Conservation (phyloP, 2,329 filamentous ascomycete species). For the Xylariaceae sp. region DNA sequence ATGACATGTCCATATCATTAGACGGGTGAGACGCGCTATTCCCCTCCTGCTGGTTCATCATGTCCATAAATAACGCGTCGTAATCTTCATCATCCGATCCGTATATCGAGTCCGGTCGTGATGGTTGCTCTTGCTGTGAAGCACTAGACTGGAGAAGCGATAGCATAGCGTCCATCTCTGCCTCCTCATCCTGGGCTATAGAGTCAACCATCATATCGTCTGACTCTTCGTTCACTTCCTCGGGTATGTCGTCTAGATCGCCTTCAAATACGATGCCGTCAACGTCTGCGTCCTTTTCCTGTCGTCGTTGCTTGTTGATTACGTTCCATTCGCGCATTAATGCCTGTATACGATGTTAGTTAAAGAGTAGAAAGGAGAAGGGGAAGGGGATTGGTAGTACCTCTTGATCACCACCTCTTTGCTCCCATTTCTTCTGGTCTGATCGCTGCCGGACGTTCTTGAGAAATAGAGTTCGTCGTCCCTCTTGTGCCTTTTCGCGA, state of each 20-base stretch:
- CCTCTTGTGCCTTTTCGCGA: constrained; percentile 60
- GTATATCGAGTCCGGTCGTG: constrained; percentile 32
- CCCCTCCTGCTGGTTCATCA: constrained; percentile 43
- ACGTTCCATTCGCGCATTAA: constrained; percentile 41
- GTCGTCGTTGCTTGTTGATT: constrained; percentile 34
- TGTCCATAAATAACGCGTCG: constrained; percentile 62
- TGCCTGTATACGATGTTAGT: constrained; percentile 26
- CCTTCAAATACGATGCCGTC: constrained; percentile 43
- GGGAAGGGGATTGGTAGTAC: constrained; percentile 24
- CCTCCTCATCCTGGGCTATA: constrained; percentile 48
- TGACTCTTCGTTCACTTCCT: constrained; percentile 27
- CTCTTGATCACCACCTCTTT: constrained; percentile 61
- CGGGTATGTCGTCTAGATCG: constrained; percentile 49
- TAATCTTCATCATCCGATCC: constrained; percentile 58
- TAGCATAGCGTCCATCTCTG: constrained; percentile 55
- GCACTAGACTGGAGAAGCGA: constrained; percentile 39
- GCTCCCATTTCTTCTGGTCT: constrained; percentile 57
- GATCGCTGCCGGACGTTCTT: constrained; percentile 59
- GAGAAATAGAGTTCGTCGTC: constrained; percentile 64
- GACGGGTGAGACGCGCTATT: constrained; percentile 26
- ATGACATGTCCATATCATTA: constrained; percentile 47
- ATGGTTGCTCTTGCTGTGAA: constrained; percentile 11
- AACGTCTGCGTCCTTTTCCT: constrained; percentile 37
- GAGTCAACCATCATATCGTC: constrained; percentile 50
- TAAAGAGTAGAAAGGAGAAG: background rate